Evolutionary conservation across 352 stramenopile species (phyloP).

Genomic region (Globisporangium iwayamae): DNA sequence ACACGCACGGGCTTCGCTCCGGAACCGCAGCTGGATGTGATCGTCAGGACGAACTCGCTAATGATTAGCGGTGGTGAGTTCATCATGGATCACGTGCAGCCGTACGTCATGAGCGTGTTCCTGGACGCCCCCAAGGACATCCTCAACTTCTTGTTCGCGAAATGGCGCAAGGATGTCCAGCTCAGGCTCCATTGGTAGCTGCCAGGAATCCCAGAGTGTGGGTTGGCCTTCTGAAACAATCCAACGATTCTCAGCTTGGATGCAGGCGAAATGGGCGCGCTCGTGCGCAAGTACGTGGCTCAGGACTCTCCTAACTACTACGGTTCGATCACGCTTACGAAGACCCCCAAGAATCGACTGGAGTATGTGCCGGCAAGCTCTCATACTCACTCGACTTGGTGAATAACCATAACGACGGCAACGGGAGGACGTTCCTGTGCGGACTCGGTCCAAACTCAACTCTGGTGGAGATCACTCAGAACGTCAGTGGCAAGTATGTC

Average conservation of each 20-base stretch:
- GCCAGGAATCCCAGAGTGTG: constrained; percentile 35
- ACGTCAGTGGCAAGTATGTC: background rate
- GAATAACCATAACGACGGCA: background rate
- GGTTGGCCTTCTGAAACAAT: constrained; percentile 43
- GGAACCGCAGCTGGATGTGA: constrained; percentile 40
- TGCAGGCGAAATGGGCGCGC: constrained; percentile 19
- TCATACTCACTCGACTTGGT: background rate
- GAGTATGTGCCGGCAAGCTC: constrained; percentile 1
- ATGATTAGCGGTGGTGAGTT: background rate
- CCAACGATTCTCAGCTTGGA: constrained; percentile 23
- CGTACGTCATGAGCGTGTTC: constrained; percentile 65
- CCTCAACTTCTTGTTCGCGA: constrained; percentile 37
- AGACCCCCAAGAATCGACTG: background rate
- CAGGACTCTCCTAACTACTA: constrained; percentile 37
- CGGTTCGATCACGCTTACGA: constrained; percentile 25
- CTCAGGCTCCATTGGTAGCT: constrained; percentile 19
- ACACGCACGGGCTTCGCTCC: constrained; percentile 54
- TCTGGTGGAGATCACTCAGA: background rate
- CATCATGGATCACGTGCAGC: constrained; percentile 53
- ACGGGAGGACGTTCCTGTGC: constrained; percentile 3
- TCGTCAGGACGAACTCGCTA: constrained; percentile 63
- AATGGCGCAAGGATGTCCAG: constrained; percentile 34
- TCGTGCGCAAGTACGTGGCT: constrained; percentile 43
- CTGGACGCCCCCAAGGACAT: constrained; percentile 54
- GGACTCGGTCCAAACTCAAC: background rate